Percentiles rank a stretch among this genome's conserved stretches.
These are phyloP conservation scores for Hapsidospora chrysogenum DNA, from an alignment of 495 filamentous ascomycete genomes.

Conservation along the genomic window DNA sequence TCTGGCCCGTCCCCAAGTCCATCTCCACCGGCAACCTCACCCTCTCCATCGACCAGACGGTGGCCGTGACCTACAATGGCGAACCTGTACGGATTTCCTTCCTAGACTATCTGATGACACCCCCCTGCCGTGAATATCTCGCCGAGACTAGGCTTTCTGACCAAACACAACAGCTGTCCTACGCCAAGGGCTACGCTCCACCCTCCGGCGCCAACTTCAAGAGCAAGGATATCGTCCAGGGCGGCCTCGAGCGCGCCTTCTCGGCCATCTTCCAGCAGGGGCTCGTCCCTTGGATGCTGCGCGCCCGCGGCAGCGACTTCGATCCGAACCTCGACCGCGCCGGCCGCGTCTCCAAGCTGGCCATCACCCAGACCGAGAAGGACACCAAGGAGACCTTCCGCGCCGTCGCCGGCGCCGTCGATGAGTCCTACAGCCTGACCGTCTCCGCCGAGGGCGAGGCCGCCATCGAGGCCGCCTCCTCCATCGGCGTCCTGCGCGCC, in stretches of 20 bases:
- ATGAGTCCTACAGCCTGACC: constrained; percentile 56
- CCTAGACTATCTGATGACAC: not conserved
- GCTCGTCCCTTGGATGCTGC: constrained; percentile 64
- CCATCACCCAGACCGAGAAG: constrained; percentile 37
- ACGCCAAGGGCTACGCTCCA: constrained; percentile 20
- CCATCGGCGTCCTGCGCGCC: constrained; percentile 47
- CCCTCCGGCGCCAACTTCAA: constrained; percentile 10
- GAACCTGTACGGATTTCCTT: constrained; percentile 24
- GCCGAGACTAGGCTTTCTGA: not conserved
- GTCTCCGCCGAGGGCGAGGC: constrained; percentile 34
- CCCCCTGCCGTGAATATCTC: not conserved
- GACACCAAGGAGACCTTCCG: constrained; percentile 39
- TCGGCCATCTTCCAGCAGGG: constrained; percentile 39
- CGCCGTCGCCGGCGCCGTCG: constrained; percentile 41
- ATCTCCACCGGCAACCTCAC: constrained; percentile 33
- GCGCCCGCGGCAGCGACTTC: constrained; percentile 37
- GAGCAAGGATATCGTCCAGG: constrained; percentile 31
- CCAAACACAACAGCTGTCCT: constrained; percentile 2
- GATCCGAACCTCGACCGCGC: constrained; percentile 37
- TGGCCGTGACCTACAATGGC: constrained; percentile 40
- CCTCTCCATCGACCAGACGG: constrained; percentile 35
- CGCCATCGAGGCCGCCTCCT: constrained; percentile 42
- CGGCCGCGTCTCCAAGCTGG: constrained; percentile 34
- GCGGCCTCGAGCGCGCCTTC: constrained; percentile 26
- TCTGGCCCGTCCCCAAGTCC: constrained; percentile 43